Percentiles rank a stretch among this genome's conserved stretches.
Conservation (phyloP, 2,329 filamentous ascomycete genomes). For the Dryadomyces sulphureus region DNA sequence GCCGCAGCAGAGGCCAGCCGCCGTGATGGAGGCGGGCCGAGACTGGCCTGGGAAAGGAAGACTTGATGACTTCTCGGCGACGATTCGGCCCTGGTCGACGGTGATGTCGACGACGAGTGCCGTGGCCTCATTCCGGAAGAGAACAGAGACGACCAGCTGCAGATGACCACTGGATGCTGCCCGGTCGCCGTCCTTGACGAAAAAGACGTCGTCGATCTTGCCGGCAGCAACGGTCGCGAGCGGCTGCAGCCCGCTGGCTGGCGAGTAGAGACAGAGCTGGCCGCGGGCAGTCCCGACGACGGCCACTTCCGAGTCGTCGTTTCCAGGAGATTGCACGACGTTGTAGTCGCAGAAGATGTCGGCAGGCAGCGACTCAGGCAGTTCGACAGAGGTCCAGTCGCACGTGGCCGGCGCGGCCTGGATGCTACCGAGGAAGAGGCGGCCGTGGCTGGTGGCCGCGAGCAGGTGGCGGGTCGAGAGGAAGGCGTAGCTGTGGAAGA, state of each 20-base stretch:
- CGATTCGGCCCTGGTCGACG: too few species aligned
- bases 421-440: slow-evolving; percentile 9
- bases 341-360: slow-evolving; percentile 31
- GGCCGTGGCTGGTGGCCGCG: slow-evolving; percentile 19
- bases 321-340: slow-evolving; percentile 20
- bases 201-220: slow-evolving; percentile 36
- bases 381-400: slow-evolving; percentile 29
- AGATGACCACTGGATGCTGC: neutral
- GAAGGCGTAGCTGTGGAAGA: slow-evolving; percentile 33
- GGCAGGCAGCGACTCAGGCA: slow-evolving; percentile 14
- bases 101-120: slow-evolving; percentile 4
- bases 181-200: slow-evolving; percentile 15
- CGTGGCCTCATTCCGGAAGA: slow-evolving; percentile 26
- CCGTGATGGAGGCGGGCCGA: slow-evolving; percentile 4
- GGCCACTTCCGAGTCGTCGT: slow-evolving; percentile 21
- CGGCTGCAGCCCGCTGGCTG: slow-evolving; percentile 11
- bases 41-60: too few species aligned
- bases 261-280: slow-evolving; percentile 28
- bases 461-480: slow-evolving; percentile 68
- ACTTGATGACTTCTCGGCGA: too few species aligned
- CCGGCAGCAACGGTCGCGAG: slow-evolving; percentile 24
- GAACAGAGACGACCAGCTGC: slow-evolving; percentile 27
- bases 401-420: slow-evolving; percentile 2
- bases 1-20: slow-evolving; percentile 5
- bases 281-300: slow-evolving; percentile 35